These are phyloP conservation scores for Colletotrichum chrysophilum DNA, from an alignment of 2,329 filamentous ascomycete species.

Conservation along the genomic window DNA sequence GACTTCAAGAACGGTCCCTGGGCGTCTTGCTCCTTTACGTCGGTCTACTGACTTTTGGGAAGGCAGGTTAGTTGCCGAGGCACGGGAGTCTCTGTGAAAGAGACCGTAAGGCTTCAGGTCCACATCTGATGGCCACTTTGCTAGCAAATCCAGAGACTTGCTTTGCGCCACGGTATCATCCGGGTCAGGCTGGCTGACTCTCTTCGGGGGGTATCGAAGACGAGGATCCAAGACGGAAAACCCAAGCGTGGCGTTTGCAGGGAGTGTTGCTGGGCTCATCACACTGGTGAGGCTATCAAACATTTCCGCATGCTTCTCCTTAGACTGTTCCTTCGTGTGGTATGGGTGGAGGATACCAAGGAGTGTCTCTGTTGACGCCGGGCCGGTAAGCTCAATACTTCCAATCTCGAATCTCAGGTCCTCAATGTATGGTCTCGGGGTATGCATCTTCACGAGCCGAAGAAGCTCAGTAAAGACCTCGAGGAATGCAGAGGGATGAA, in stretches of 20 bases:
- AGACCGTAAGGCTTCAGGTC: conserved; percentile 55
- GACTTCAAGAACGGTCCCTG: conserved; percentile 66
- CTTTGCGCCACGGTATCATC: conserved; percentile 40
- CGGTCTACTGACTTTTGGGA: conserved; percentile 84
- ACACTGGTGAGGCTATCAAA: conserved; percentile 62
- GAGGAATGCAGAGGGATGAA: conserved; percentile 83
- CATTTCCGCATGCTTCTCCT: conserved; percentile 47
- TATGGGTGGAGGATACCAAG: conserved; percentile 69
- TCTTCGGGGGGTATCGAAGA: conserved; percentile 75
- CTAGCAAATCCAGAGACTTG: conserved; percentile 63
- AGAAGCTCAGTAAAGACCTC: conserved; percentile 71
- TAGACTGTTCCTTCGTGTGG: conserved; percentile 32
- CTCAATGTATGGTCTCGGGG: conserved; percentile 66
- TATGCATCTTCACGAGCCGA: conserved; percentile 62
- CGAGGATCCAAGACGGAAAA: conserved; percentile 83
- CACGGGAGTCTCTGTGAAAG: conserved; percentile 72
- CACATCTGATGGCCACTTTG: conserved; percentile 71
- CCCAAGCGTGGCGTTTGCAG: conserved; percentile 70
- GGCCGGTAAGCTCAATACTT: conserved; percentile 64
- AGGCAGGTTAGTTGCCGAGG: conserved; percentile 68
- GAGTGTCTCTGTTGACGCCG: conserved; percentile 80
- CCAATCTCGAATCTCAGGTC: conserved; percentile 73
- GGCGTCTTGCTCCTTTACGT: conserved; percentile 67
- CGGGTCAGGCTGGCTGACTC: conserved; percentile 43
- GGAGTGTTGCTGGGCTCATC: conserved; percentile 73